Base-by-base conservation (phyloP, 345 rosid species). In the Populus simonii region DNA sequence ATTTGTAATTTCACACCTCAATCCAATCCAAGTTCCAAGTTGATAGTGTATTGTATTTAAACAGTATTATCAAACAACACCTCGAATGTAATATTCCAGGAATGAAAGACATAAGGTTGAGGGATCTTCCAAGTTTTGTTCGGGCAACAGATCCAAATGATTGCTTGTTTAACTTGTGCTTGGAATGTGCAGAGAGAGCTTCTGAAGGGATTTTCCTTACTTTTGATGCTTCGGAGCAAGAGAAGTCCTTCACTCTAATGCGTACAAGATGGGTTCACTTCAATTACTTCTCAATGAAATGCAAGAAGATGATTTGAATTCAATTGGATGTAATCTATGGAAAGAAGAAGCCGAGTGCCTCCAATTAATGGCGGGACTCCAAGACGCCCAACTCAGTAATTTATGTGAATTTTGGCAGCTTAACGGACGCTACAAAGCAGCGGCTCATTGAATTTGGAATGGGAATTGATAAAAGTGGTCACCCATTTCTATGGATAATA, bases 121-220 rank as follows among this genome's bases (percentile, higher is more conserved):
- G 27, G 25, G 62, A 57, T 25, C 62, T 57, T 57, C 27, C 62
- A 7, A 57, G 78, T 62, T 79, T 80, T 35, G 43, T 82, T 27
- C 45, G 82, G 18, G 79, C 82, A 6, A 88, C 80, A 8, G 70
- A 86, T 69, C 68, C 72, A 2, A 62, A 83, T 33, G 86, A 83
- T 35, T 11, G 51, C 8, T 57, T 83, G 85, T 68, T 87, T 22
- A 69, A 83, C 29, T 83, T 74, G 78, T 6, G 74, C 29, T 23
- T 3, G 36, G 74, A 49, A 18, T 16, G 38, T 43, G 33, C 13
- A 27, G 0, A 49, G 36, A 15, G 79, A 70, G 43, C 73, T 13
- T 70, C 36, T 15, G 80, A 71, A 62, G 87, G 87, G 41, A 70
- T 84, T n/a, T 62, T 86, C 39, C 80, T 82, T 76, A 86, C 86